Percentiles rank a stretch among this genome's conserved stretches.
Evolutionary conservation across 306 rosid species (phyloP).

Genomic region (Inga laurina): DNA sequence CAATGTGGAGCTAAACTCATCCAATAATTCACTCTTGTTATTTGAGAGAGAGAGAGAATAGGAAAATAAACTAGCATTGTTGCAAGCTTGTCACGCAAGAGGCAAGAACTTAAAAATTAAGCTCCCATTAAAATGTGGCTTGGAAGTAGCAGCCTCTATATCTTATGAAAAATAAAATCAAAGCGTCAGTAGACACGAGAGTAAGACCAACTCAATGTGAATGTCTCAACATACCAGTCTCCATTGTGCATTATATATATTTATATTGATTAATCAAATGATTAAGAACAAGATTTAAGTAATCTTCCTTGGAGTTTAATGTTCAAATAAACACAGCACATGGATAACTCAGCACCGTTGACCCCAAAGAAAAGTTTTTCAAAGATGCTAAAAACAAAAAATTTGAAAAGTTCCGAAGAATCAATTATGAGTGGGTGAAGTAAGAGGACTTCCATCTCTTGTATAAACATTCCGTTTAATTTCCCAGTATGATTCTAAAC

Average conservation of each 20-base stretch:
- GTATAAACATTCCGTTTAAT: background rate
- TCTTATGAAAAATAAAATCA: no score
- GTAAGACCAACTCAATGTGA: conserved; percentile 49
- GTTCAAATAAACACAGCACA: background rate
- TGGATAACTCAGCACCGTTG: background rate
- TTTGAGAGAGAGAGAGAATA: background rate
- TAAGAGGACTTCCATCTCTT: background rate
- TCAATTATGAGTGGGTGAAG: background rate
- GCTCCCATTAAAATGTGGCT: conserved; percentile 67
- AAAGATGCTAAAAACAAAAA: background rate
- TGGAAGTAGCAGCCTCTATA: conserved; percentile 38
- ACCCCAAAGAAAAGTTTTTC: background rate
- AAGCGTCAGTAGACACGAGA: no score
- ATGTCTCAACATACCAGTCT: background rate
- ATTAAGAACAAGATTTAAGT: background rate
- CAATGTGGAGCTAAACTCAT: background rate
- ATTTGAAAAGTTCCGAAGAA: background rate
- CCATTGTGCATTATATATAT: no score
- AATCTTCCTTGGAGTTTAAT: background rate
- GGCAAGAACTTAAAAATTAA: conserved; percentile 60
- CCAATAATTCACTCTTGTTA: background rate
- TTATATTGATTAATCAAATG: background rate
- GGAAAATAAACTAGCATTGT: background rate
- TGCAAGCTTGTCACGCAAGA: background rate
- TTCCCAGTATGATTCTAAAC: background rate